A percentile compares a stretch with the other conserved stretches of the same genome.
Conservation (phyloP, 192 early-diverging fungal genomes). For the Backusella tarrabulga region DNA sequence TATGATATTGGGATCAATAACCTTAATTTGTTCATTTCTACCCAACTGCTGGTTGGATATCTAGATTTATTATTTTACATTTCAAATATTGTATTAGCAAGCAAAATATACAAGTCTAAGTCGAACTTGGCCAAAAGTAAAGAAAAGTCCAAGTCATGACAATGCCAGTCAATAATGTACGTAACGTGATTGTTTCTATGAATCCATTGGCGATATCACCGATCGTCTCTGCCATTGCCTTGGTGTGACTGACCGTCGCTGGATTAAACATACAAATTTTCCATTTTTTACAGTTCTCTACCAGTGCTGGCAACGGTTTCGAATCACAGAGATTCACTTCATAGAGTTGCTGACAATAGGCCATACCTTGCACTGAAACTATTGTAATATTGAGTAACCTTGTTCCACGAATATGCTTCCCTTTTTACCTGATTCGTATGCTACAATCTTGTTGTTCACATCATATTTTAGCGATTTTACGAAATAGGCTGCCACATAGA, state of each 20-base stretch:
- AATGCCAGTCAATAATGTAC: slow-evolving; percentile 42
- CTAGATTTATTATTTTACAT: too few relatives aligned
- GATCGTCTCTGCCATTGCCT: slow-evolving; percentile 79
- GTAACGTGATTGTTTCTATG: slow-evolving; percentile 77
- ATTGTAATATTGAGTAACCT: not conserved
- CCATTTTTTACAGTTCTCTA: slow-evolving; percentile 55
- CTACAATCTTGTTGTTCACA: slow-evolving; percentile 5
- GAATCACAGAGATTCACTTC: slow-evolving; percentile 47
- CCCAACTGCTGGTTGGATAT: too few relatives aligned
- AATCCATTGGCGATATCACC: slow-evolving; percentile 83
- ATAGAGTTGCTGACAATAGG: slow-evolving; percentile 5
- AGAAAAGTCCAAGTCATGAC: not conserved
- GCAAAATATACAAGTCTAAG: not conserved
- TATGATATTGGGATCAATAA: too few relatives aligned
- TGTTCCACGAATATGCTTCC: not conserved
- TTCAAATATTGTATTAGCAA: too few relatives aligned
- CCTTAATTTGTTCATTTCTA: too few relatives aligned
- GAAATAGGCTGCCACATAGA: slow-evolving; percentile 15
- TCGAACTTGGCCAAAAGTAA: not conserved
- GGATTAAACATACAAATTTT: slow-evolving; percentile 48
- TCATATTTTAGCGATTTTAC: slow-evolving; percentile 2
- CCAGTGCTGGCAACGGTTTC: slow-evolving; percentile 54
- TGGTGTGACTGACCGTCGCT: slow-evolving; percentile 27
- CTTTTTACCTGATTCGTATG: slow-evolving; percentile 29
- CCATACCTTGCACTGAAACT: slow-evolving; percentile 1